Evolutionary conservation across 331 rosid species (phyloP).

Genomic region (Spiraea crenata): DNA sequence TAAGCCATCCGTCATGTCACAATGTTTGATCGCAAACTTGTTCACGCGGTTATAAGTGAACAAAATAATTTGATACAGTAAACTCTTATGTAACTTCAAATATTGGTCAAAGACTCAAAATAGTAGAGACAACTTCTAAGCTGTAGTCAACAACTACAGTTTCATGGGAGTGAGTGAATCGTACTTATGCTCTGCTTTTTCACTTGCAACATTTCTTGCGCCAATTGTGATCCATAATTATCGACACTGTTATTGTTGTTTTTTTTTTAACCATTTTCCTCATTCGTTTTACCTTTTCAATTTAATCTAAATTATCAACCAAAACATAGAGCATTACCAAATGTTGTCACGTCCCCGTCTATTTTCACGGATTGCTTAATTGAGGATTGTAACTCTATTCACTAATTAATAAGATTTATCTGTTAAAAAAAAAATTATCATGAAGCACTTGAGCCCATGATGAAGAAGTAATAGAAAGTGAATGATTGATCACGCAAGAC

Average conservation of each 20-base stretch:
- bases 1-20: background rate
- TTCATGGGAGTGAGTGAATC: background rate
- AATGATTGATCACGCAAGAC: background rate
- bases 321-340: no score
- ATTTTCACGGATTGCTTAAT: no score
- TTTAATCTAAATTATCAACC: background rate
- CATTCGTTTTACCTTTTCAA: background rate
- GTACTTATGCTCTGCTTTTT: background rate
- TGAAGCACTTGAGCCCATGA: background rate
- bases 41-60: no score
- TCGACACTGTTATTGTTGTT: background rate
- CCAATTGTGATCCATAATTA: background rate
- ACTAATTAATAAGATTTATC: no score
- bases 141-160: no score
- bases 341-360: no score
- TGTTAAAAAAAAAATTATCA: background rate
- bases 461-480: background rate
- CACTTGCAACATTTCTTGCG: constrained; percentile 5
- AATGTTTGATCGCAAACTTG: no score
- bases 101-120: background rate
- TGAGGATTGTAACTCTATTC: no score
- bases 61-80: no score
- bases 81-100: background rate
- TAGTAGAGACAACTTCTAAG: no score
- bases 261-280: background rate